phyloP scores from a whole-genome alignment of 768 basidiomycete species.

The Suillus bovinus region DNA sequence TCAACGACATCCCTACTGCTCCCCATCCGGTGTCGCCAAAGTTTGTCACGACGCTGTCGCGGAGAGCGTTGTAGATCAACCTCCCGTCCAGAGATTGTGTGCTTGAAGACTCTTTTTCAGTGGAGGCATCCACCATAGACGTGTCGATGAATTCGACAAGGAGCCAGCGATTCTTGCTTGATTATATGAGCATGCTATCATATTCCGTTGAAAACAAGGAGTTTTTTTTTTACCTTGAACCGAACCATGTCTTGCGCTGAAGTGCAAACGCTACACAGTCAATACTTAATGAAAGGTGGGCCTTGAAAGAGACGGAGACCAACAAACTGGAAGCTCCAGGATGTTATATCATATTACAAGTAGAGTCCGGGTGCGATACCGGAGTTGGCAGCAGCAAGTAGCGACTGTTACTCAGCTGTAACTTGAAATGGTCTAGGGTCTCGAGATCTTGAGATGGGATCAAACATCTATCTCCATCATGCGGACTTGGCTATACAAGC shows the following conservation, averaged over 20 bases:
- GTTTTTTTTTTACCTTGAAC: background rate
- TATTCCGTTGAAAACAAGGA: background rate
- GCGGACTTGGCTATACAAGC: too few species aligned
- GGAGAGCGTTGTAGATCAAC: conserved; percentile 66
- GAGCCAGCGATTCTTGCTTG: conserved; percentile 78
- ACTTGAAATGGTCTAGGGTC: too few species aligned
- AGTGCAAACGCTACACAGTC: background rate
- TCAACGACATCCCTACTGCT: conserved; percentile 67
- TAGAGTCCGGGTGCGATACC: too few species aligned
- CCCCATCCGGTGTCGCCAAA: conserved; percentile 92
- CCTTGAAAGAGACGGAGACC: background rate
- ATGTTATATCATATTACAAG: background rate
- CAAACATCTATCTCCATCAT: too few species aligned
- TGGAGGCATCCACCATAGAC: conserved; percentile 20
- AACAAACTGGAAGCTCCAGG: background rate
- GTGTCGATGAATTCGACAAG: conserved; percentile 70
- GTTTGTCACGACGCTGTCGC: conserved; percentile 51
- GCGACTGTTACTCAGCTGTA: too few species aligned
- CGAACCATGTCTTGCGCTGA: background rate
- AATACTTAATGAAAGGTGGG: background rate
- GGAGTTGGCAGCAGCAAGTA: too few species aligned
- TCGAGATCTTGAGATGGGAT: too few species aligned
- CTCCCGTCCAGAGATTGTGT: conserved; percentile 50
- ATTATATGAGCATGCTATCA: background rate
- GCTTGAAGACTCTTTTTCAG: conserved; percentile 3